Conservation (phyloP, 352 stramenopile genomes). For the Phytophthora pisi region DNA sequence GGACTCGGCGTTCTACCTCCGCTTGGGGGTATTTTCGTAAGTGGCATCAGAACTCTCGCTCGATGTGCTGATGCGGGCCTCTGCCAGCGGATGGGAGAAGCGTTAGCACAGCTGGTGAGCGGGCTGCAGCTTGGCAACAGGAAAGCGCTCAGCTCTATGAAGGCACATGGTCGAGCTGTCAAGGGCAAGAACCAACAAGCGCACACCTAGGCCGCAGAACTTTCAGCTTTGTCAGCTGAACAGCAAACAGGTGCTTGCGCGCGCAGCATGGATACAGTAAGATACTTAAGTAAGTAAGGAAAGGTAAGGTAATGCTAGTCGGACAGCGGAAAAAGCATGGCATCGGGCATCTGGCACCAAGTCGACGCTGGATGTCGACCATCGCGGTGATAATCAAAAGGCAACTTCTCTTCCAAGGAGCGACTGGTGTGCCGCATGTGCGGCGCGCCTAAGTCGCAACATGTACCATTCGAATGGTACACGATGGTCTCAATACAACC, state of each 20-base stretch:
- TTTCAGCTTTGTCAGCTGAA: neutral
- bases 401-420: too few relatives aligned
- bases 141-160: constrained; percentile 15
- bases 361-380: constrained; percentile 3
- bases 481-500: neutral
- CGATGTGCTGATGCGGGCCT: constrained; percentile 12
- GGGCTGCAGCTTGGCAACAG: constrained; percentile 13
- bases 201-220: neutral
- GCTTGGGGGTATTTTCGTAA: constrained; percentile 26
- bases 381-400: neutral
- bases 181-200: neutral
- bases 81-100: constrained; percentile 11
- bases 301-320: constrained; percentile 7
- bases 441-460: too few relatives aligned
- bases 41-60: constrained; percentile 13
- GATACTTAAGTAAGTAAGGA: too few relatives aligned
- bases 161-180: constrained; percentile 5
- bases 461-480: neutral
- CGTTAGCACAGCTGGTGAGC: constrained; percentile 11
- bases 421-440: too few relatives aligned
- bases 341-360: neutral
- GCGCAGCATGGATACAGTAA: neutral
- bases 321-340: neutral
- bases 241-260: neutral
- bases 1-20: constrained; percentile 11